These are phyloP conservation scores for Angophora floribunda DNA, from an alignment of 345 rosid genomes.

Conservation along the genomic window DNA sequence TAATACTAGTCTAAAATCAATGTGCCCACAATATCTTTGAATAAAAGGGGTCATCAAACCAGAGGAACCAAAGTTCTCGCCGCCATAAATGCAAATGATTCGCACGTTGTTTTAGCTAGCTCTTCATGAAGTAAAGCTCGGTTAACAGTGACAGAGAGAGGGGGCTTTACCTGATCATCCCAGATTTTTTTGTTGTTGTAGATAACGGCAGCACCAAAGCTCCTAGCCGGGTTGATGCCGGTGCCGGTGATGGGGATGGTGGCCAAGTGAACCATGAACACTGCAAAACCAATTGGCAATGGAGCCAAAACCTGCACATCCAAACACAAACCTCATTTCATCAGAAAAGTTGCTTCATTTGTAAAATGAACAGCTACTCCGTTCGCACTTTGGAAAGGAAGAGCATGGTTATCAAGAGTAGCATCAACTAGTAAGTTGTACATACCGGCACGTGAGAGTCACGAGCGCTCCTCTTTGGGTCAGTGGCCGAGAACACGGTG, in stretches of 20 bases:
- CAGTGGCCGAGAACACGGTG: conserved; percentile 82
- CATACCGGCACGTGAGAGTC: conserved; percentile 85
- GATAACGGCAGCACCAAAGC: conserved; percentile 61
- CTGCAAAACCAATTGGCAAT: conserved; percentile 72
- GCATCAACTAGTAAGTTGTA: neutral
- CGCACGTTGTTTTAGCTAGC: neutral
- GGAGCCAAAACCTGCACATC: conserved; percentile 51
- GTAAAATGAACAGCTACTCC: neutral
- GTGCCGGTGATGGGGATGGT: conserved; percentile 66
- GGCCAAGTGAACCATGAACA: conserved; percentile 66
- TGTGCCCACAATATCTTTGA: neutral
- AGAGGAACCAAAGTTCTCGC: neutral
- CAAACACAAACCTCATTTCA: neutral
- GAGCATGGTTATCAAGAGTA: neutral
- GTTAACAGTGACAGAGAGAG: neutral
- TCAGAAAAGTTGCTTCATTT: neutral
- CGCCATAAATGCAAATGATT: neutral
- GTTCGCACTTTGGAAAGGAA: neutral
- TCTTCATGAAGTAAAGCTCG: neutral
- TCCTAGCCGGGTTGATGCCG: conserved; percentile 65
- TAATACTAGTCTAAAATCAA: neutral
- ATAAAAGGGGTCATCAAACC: neutral
- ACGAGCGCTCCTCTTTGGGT: conserved; percentile 83
- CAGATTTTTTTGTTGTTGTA: conserved; percentile 35
- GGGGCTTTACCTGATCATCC: conserved; percentile 44